Evolutionary conservation across 805 yeast genomes (phyloP).

Genomic region (Candida lessepsii): DNA sequence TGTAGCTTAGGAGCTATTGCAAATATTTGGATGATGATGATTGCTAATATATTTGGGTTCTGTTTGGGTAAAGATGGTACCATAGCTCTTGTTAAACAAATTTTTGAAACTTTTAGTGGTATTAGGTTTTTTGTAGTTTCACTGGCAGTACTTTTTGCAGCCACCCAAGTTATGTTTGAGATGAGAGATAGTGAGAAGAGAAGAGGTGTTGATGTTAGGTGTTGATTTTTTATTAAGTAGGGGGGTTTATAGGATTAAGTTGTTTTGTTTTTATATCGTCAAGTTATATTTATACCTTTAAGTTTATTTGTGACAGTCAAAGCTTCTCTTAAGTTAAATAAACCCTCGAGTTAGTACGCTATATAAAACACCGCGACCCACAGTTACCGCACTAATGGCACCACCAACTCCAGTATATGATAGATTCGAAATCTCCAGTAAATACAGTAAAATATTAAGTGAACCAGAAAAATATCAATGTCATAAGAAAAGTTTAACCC

Average conservation of each 20-base stretch:
- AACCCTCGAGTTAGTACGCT: too few species aligned
- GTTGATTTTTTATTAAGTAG: constrained; percentile 49
- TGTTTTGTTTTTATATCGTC: too few species aligned
- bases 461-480: constrained; percentile 35
- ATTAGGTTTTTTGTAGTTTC: constrained; percentile 60
- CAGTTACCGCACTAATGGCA: constrained; percentile 28
- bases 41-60: constrained; percentile 92
- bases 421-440: constrained; percentile 26
- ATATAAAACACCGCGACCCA: too few species aligned
- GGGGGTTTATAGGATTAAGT: too few species aligned
- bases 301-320: too few species aligned
- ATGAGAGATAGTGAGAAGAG: constrained; percentile 83
- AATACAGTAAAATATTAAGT: constrained; percentile 25
- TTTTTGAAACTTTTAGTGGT: constrained; percentile 73
- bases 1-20: constrained; percentile 86
- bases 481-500: constrained; percentile 32
- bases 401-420: constrained; percentile 44
- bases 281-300: too few species aligned
- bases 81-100: constrained; percentile 56
- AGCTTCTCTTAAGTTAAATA: too few species aligned
- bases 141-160: constrained; percentile 70
- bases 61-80: constrained; percentile 92
- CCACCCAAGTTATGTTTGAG: constrained; percentile 92
- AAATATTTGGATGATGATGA: constrained; percentile 97
- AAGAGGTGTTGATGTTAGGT: constrained; percentile 76